Percentiles rank a stretch among this genome's conserved stretches.
These are phyloP conservation scores for Allium cepa DNA, from an alignment of 106 monocot genomes.

Conservation along the genomic window DNA sequence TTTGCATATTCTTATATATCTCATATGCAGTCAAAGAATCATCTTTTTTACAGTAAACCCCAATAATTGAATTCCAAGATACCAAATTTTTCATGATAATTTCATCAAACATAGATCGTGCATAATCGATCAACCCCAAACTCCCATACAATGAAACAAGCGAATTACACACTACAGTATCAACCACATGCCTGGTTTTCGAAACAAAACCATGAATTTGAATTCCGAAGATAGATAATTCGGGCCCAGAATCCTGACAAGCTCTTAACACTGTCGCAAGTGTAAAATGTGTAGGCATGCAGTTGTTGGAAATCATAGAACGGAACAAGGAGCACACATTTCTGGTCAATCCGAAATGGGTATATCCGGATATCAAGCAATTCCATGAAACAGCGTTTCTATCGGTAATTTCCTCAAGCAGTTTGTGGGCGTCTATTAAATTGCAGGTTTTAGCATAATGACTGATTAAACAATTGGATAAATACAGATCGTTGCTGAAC, in stretches of 20 bases:
- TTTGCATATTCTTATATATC: conserved; percentile 53
- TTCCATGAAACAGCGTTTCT: conserved; percentile 75
- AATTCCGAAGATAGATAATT: conserved; percentile 18
- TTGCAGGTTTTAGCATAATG: conserved; percentile 24
- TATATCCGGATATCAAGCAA: conserved; percentile 57
- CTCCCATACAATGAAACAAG: conserved; percentile 74
- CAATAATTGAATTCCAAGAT: conserved; percentile 72
- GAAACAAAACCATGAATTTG: conserved; percentile 50
- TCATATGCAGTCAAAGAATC: conserved; percentile 36
- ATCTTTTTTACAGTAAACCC: conserved; percentile 45
- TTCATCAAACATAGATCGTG: conserved; percentile 36
- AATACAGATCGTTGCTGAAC: conserved; percentile 36
- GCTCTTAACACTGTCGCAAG: conserved; percentile 47
- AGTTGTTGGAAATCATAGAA: conserved; percentile 34
- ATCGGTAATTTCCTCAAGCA: conserved; percentile 57
- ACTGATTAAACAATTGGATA: conserved; percentile 53
- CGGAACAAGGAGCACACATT: conserved; percentile 38
- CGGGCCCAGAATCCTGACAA: conserved; percentile 40
- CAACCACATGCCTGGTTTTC: conserved; percentile 30
- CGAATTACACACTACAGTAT: conserved; percentile 53
- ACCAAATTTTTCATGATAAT: conserved; percentile 30
- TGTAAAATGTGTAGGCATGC: conserved; percentile 46
- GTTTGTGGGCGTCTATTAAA: conserved; percentile 33
- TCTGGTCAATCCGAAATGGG: conserved; percentile 17
- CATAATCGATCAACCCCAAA: conserved; percentile 19